Evolutionary conservation across 768 basidiomycete species (phyloP).

Genomic region (Panus rudis): DNA sequence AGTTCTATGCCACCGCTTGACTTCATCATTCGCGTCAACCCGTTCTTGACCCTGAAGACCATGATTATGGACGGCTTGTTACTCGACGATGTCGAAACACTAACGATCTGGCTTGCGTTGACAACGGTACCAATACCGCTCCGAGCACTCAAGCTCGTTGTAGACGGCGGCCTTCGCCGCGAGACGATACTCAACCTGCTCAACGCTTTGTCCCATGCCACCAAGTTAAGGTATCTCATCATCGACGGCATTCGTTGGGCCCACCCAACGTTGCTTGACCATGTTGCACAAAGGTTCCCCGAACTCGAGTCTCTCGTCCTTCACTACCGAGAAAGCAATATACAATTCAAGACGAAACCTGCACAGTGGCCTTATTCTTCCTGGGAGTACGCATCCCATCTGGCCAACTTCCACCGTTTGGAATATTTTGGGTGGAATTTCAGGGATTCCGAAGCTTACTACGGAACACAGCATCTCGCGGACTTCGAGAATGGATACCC

Average conservation of each 20-base stretch:
- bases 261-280: not conserved
- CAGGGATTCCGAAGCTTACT: not conserved
- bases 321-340: not conserved
- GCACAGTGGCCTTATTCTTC: slow-evolving; percentile 3
- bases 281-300: slow-evolving; percentile 3
- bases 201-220: not conserved
- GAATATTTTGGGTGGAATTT: slow-evolving; percentile 9
- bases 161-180: not conserved
- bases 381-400: slow-evolving; percentile 5
- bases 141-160: too few relatives aligned
- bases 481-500: slow-evolving; percentile 4
- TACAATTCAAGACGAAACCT: not conserved
- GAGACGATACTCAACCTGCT: slow-evolving; percentile 6
- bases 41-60: not conserved
- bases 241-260: slow-evolving; percentile 4
- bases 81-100: not conserved
- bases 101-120: not conserved
- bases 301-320: slow-evolving; percentile 5
- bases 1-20: not conserved
- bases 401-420: slow-evolving; percentile 2
- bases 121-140: not conserved
- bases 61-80: not conserved
- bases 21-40: not conserved
- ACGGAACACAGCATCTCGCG: not conserved
- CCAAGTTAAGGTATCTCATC: not conserved